Percentiles rank a stretch among this genome's conserved stretches.
These are phyloP conservation scores for Cutaneotrichosporon cavernicola DNA, from an alignment of 1,284 basidiomycete species.

Conservation along the genomic window DNA sequence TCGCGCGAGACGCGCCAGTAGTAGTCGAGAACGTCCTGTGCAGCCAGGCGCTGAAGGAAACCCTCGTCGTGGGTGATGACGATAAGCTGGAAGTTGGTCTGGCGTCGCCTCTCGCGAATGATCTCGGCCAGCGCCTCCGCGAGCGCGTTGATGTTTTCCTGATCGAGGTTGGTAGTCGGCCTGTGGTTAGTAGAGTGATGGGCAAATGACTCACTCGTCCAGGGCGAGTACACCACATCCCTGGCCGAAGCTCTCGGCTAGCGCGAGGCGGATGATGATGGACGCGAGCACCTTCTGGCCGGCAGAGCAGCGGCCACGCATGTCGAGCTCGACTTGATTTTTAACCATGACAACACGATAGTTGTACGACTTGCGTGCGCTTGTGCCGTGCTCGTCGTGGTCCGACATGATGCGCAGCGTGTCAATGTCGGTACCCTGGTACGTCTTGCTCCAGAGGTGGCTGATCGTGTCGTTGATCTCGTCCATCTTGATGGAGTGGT, in stretches of 20 bases:
- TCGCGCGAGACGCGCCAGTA: conserved; percentile 66
- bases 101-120: conserved; percentile 82
- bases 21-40: conserved; percentile 82
- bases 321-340: conserved; percentile 98
- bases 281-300: conserved; percentile 99
- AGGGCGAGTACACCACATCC: conserved; percentile 97
- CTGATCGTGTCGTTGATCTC: conserved; percentile 98
- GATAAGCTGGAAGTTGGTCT: conserved; percentile 93
- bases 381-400: conserved; percentile 68
- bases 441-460: conserved; percentile 97
- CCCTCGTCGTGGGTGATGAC: conserved; percentile 94
- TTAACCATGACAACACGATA: conserved; percentile 99
- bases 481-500: conserved; percentile 98
- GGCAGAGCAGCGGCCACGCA: conserved; percentile 96
- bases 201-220: conserved; percentile 62
- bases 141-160: conserved; percentile 93
- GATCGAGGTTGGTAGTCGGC: conserved; percentile 94
- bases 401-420: conserved; percentile 95
- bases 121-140: conserved; percentile 89
- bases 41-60: conserved; percentile 62
- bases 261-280: conserved; percentile 97
- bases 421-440: conserved; percentile 99
- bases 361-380: conserved; percentile 91
- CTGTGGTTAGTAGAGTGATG: not conserved
- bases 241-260: conserved; percentile 95